A percentile compares a stretch with the other conserved stretches of the same genome.
These are phyloP conservation scores for Xylaria sp. DNA, from an alignment of 2,329 filamentous ascomycete species.

Conservation along the genomic window DNA sequence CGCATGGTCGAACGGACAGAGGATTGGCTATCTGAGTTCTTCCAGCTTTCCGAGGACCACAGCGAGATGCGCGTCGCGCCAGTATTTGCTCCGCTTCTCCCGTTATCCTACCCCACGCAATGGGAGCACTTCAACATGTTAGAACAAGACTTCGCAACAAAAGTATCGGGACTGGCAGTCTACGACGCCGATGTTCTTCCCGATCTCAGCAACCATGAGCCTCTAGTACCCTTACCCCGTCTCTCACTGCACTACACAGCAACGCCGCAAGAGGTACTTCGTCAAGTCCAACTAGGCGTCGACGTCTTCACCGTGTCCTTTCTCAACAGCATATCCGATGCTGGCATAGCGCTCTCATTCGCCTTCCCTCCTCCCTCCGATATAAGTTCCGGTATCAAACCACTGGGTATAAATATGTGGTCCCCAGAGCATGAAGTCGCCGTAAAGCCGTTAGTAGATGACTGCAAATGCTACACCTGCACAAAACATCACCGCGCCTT, in stretches of 20 bases:
- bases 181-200: conserved; percentile 78
- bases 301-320: conserved; percentile 86
- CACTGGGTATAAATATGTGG: conserved; percentile 86
- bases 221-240: conserved; percentile 73
- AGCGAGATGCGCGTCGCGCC: conserved; percentile 51
- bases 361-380: conserved; percentile 67
- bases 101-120: conserved; percentile 79
- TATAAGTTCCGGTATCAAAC: conserved; percentile 45
- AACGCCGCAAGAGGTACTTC: conserved; percentile 81
- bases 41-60: conserved; percentile 56
- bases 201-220: conserved; percentile 67
- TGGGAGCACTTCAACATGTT: conserved; percentile 82
- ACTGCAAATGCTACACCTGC: conserved; percentile 86
- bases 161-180: conserved; percentile 77
- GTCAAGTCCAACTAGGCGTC: conserved; percentile 79
- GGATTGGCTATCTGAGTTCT: conserved; percentile 79
- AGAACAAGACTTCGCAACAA: conserved; percentile 67
- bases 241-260: conserved; percentile 72
- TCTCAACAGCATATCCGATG: conserved; percentile 78
- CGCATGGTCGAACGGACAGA: conserved; percentile 91
- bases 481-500: conserved; percentile 86
- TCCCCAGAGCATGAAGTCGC: conserved; percentile 69
- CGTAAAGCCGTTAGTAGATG: conserved; percentile 68
- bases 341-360: conserved; percentile 86
- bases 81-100: conserved; percentile 76